Evolutionary conservation across 2,329 filamentous ascomycete species (phyloP), one percentile per base, ranked within the genome.

Genomic region (Fusarium nisikadoi): DNA sequence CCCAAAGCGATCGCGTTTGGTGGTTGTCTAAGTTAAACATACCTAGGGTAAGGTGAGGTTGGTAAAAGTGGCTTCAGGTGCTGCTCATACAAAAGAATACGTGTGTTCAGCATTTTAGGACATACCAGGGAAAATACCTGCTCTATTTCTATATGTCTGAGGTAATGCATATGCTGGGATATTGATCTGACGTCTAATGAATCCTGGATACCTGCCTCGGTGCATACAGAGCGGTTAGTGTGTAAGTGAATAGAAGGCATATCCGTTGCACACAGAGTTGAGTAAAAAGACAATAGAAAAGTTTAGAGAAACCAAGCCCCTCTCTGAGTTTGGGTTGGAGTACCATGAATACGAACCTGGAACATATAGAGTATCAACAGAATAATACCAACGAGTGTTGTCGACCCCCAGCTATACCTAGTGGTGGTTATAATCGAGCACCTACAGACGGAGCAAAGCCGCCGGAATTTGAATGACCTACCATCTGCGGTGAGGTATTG

Each of bases 221-320:
- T 42, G 54, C 20, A 62, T 54, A 9, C 47, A 39, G 25, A 62
- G 65, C 63, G 65, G 65, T 68, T 47, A 68, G 23, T 19, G 38
- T 53, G 31, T 53, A 47, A 56, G 31, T 68, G 35, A n/a, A 53
- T 33, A 23, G 13, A 39, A 38, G 9, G 29, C n/a, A n/a, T 27
- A 31, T 42, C n/a, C 9, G 36, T 29, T 19, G 23, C 10, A 46
- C 27, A 29, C 20, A 8, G 25, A 67, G 23, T n/a, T 31, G 23
- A 33, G 13, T 33, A 14, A 42, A 42, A 35, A 20, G 38, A 49
- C 13, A 49, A 17, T 16, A 20, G 6, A 29, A 59, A 33, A 27
- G 11, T 31, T 31, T 36, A 9, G n/a, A 47, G n/a, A 29, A 23
- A 25, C 27, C 12, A 42, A 31, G 36, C n/a, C 17, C 17, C 8